Percentiles rank a stretch among this genome's conserved stretches.
phyloP scores from a whole-genome alignment of 768 basidiomycete genomes.

The Crepidotus variabilis region DNA sequence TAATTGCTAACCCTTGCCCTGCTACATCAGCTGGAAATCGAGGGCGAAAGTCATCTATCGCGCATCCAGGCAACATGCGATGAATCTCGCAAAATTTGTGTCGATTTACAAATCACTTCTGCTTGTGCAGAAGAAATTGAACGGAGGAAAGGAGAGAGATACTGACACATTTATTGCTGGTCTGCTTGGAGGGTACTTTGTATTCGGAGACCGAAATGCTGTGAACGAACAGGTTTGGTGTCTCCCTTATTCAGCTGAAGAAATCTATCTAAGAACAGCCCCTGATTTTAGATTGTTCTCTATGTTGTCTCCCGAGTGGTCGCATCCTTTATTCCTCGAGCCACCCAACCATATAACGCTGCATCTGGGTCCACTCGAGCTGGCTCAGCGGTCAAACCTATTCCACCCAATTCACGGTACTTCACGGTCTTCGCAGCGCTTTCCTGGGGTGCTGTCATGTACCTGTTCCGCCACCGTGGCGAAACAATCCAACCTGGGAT shows the following conservation, averaged over 20 bases:
- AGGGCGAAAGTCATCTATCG: conserved; percentile 67
- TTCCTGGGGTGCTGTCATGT: conserved; percentile 97
- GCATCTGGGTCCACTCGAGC: conserved; percentile 36
- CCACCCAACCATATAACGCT: conserved; percentile 49
- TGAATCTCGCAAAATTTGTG: conserved; percentile 93
- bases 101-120: conserved; percentile 87
- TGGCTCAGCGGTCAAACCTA: conserved; percentile 50
- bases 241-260: conserved; percentile 9
- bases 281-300: conserved; percentile 74
- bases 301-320: conserved; percentile 93
- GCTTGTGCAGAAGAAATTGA: conserved; percentile 75
- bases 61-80: conserved; percentile 86
- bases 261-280: not conserved
- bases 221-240: conserved; percentile 91
- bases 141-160: conserved; percentile 77
- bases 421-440: conserved; percentile 87
- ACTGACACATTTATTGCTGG: conserved; percentile 92
- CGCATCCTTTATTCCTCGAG: conserved; percentile 87
- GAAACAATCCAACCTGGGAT: conserved; percentile 96
- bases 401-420: conserved; percentile 80
- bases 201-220: conserved; percentile 82
- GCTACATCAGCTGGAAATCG: conserved; percentile 59
- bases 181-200: conserved; percentile 84
- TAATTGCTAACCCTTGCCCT: not conserved
- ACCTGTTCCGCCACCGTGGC: conserved; percentile 81